Percentiles rank a stretch among this genome's conserved stretches.
Evolutionary conservation across 2,329 filamentous ascomycete species (phyloP).

Genomic region (Aspergillus novoparasiticus): DNA sequence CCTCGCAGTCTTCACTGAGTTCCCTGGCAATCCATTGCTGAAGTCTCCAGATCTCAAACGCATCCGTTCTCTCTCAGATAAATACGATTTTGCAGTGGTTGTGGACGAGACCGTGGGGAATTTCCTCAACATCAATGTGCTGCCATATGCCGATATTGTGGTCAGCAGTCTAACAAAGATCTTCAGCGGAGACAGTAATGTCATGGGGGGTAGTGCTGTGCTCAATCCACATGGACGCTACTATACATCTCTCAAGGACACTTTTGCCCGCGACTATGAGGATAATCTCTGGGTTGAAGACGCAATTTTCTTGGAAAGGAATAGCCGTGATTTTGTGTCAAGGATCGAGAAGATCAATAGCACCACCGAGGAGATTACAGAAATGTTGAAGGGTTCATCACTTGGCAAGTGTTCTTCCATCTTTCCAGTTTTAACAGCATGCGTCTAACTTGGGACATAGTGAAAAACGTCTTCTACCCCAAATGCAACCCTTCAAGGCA

Average conservation of each 20-base stretch:
- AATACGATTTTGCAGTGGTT: slow-evolving; percentile 85
- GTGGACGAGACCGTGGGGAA: slow-evolving; percentile 97
- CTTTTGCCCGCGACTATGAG: slow-evolving; percentile 70
- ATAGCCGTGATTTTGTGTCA: slow-evolving; percentile 86
- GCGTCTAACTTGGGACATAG: slow-evolving; percentile 46
- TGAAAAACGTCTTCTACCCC: slow-evolving; percentile 85
- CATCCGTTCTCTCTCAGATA: slow-evolving; percentile 77
- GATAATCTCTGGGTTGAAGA: slow-evolving; percentile 96
- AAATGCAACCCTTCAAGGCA: slow-evolving; percentile 70
- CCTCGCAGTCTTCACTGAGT: slow-evolving; percentile 88
- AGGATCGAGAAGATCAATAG: slow-evolving; percentile 82
- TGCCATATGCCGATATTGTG: slow-evolving; percentile 85
- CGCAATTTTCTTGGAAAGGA: slow-evolving; percentile 90
- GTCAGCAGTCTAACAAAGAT: slow-evolving; percentile 96
- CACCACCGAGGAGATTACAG: slow-evolving; percentile 82
- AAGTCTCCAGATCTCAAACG: slow-evolving; percentile 79
- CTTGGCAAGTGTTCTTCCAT: slow-evolving; percentile 44
- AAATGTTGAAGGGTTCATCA: slow-evolving; percentile 64
- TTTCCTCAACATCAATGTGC: slow-evolving; percentile 91
- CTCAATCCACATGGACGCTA: slow-evolving; percentile 69
- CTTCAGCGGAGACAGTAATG: slow-evolving; percentile 96
- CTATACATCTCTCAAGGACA: slow-evolving; percentile 69
- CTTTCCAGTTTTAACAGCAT: neutral
- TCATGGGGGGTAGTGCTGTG: slow-evolving; percentile 83
- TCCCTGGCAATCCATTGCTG: slow-evolving; percentile 88